A percentile compares a stretch with the other conserved stretches of the same genome.
phyloP scores from a whole-genome alignment of 306 rosid species.

The Malus asiatica region DNA sequence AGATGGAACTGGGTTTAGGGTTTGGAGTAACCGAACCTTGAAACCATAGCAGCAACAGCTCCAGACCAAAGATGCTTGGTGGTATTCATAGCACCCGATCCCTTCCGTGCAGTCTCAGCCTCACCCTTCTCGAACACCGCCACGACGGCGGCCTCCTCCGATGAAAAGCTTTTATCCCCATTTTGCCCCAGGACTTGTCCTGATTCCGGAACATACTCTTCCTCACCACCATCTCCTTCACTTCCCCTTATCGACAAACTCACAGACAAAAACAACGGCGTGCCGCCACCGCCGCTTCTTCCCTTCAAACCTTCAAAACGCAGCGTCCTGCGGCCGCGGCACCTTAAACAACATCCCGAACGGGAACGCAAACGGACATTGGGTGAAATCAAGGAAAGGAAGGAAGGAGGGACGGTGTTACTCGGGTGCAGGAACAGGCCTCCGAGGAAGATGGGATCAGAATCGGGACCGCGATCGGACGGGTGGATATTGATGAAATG shows the following conservation, averaged over 20 bases:
- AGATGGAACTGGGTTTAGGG: background rate
- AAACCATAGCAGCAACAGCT: conserved; percentile 97
- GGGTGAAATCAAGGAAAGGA: conserved; percentile 30
- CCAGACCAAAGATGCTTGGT: conserved; percentile 97
- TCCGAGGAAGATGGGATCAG: conserved; percentile 42
- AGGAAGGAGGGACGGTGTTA: conserved; percentile 43
- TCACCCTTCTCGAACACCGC: conserved; percentile 20
- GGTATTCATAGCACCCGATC: conserved; percentile 59
- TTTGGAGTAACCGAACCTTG: conserved; percentile 47
- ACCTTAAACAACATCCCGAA: conserved; percentile 14
- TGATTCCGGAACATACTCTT: conserved; percentile 41
- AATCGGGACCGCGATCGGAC: conserved; percentile 36
- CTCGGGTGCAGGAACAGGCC: conserved; percentile 60
- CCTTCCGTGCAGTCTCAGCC: conserved; percentile 18
- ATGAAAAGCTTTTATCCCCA: conserved; percentile 17
- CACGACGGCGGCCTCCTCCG: background rate
- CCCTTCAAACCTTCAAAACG: conserved; percentile 16
- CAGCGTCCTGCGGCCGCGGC: conserved; percentile 16
- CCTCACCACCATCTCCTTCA: conserved; percentile 34
- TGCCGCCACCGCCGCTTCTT: conserved; percentile 3
- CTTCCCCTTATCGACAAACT: conserved; percentile 58
- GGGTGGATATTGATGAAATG: conserved; percentile 33
- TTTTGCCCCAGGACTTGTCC: conserved; percentile 32
- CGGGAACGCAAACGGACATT: conserved; percentile 9
- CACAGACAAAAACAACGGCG: conserved; percentile 46